These are phyloP conservation scores for Drosera spatulata DNA, from an alignment of 179 eudicot species.

Conservation along the genomic window DNA sequence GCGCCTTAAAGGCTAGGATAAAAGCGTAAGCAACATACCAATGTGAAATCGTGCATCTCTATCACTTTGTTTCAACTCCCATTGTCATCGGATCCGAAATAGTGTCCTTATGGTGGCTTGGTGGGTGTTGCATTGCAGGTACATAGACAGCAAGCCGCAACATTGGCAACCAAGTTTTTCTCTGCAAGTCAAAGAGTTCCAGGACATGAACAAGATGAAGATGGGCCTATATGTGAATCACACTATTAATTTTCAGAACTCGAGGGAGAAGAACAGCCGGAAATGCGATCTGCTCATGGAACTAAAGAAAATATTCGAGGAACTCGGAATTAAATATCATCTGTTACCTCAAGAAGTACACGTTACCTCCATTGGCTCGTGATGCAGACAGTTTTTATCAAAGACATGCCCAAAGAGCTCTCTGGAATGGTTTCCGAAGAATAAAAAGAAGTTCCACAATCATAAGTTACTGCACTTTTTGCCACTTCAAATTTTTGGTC, in stretches of 20 bases:
- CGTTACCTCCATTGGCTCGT: conserved; percentile 28
- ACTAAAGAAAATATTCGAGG: conserved; percentile 63
- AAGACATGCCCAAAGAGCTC: conserved; percentile 7
- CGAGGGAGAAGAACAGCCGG: conserved; percentile 35
- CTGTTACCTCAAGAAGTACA: conserved; percentile 65
- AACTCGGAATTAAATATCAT: conserved; percentile 41
- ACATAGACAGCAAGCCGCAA: conserved; percentile 63
- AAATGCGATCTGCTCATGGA: conserved; percentile 58
- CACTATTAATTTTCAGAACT: conserved; percentile 70
- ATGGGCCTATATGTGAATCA: conserved; percentile 61
- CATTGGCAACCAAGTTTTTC: conserved; percentile 60
- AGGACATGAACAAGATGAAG: conserved; percentile 51
- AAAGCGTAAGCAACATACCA: conserved; percentile 32
- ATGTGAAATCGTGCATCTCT: not conserved
- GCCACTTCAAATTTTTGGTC: too few species aligned
- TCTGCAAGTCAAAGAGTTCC: conserved; percentile 54
- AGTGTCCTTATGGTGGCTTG: not conserved
- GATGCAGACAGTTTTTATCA: not conserved
- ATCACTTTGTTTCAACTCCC: not conserved
- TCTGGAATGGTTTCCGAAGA: too few species aligned
- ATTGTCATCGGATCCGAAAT: not conserved
- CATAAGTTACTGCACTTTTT: too few species aligned
- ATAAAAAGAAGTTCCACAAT: too few species aligned
- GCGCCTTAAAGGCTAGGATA: conserved; percentile 44
- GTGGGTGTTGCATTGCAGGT: conserved; percentile 25